A percentile compares a stretch with the other conserved stretches of the same genome.
These are phyloP conservation scores for Coniochaeta sp. DNA, from an alignment of 2,329 filamentous ascomycete genomes.

Conservation along the genomic window DNA sequence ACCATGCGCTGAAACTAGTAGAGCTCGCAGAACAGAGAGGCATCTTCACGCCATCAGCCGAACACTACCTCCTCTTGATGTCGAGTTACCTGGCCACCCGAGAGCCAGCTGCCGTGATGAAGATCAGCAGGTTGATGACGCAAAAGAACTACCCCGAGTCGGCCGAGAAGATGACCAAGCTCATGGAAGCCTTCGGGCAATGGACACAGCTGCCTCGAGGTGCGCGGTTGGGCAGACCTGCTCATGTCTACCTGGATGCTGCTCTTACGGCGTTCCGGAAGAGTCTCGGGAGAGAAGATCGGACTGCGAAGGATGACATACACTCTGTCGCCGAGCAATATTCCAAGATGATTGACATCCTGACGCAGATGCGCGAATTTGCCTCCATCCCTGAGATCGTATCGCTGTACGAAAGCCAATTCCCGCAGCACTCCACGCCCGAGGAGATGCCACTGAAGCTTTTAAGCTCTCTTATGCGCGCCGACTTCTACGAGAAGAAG, in stretches of 20 bases:
- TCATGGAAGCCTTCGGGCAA: slow-evolving; percentile 31
- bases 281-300: slow-evolving; percentile 15
- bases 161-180: slow-evolving; percentile 32
- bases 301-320: slow-evolving; percentile 5
- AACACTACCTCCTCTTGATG: slow-evolving; percentile 48
- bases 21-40: slow-evolving; percentile 32
- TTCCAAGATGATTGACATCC: slow-evolving; percentile 31
- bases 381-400: slow-evolving; percentile 34
- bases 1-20: slow-evolving; percentile 41
- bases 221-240: slow-evolving; percentile 8
- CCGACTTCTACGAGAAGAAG: slow-evolving; percentile 49
- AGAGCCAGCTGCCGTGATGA: slow-evolving; percentile 32
- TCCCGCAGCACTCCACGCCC: slow-evolving; percentile 18
- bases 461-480: slow-evolving; percentile 60
- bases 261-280: slow-evolving; percentile 26
- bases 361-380: slow-evolving; percentile 29
- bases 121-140: slow-evolving; percentile 34
- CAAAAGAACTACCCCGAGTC: slow-evolving; percentile 31
- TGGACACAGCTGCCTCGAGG: slow-evolving; percentile 21
- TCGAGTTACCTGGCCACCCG: slow-evolving; percentile 37
- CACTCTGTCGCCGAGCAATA: slow-evolving; percentile 23
- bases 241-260: slow-evolving; percentile 20
- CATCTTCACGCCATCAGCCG: slow-evolving; percentile 34
- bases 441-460: slow-evolving; percentile 50
- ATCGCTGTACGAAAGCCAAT: slow-evolving; percentile 45